Conservation (phyloP, 1,284 basidiomycete genomes). For the Singerocomus rubriflavus region DNA sequence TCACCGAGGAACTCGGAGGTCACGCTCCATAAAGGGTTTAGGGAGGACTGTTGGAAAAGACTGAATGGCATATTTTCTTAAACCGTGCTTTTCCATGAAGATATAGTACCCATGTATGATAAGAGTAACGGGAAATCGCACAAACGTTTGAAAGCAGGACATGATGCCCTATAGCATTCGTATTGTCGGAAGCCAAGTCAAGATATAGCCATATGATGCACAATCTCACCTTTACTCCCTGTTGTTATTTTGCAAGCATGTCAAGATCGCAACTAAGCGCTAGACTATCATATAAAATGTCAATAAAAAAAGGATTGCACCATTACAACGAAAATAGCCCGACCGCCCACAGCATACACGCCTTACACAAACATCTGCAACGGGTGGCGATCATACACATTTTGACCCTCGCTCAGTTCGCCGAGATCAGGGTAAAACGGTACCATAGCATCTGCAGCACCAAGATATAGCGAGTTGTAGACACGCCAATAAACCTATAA, state of each 20-base stretch:
- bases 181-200: too few species aligned
- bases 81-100: not conserved
- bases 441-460: slow-evolving; percentile 86
- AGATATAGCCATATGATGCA: too few species aligned
- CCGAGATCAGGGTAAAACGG: slow-evolving; percentile 92
- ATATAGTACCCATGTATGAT: not conserved
- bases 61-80: not conserved
- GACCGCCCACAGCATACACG: slow-evolving; percentile 3
- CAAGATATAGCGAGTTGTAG: slow-evolving; percentile 89
- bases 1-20: slow-evolving; percentile 38
- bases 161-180: too few species aligned
- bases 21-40: not conserved
- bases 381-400: slow-evolving; percentile 83
- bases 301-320: not conserved
- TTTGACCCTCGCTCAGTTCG: slow-evolving; percentile 84
- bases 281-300: too few species aligned
- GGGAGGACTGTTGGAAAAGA: not conserved
- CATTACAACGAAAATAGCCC: slow-evolving; percentile 13
- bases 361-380: slow-evolving; percentile 75
- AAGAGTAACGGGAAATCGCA: not conserved
- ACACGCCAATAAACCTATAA: slow-evolving; percentile 79
- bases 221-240: too few species aligned
- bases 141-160: too few species aligned
- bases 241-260: too few species aligned
- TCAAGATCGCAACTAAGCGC: too few species aligned